Evolutionary conservation across 768 basidiomycete genomes (phyloP).

Genomic region (Termitomyces sp.): DNA sequence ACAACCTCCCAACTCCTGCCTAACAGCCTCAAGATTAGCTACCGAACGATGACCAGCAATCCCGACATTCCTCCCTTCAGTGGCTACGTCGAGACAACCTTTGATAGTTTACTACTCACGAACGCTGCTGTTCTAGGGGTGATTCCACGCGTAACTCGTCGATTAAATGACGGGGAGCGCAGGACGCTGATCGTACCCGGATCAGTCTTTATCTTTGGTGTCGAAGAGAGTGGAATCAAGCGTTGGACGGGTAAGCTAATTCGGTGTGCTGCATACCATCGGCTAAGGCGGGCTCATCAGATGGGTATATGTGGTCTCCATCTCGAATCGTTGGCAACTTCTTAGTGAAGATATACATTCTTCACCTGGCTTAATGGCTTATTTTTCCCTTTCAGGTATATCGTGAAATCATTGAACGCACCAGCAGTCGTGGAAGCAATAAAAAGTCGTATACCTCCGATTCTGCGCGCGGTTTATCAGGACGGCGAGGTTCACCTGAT

Average conservation of each 20-base stretch:
- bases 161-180: constrained; percentile 79
- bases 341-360: constrained; percentile 40
- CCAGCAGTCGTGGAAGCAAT: constrained; percentile 47
- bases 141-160: constrained; percentile 77
- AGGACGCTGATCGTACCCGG: constrained; percentile 56
- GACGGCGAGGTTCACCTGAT: constrained; percentile 35
- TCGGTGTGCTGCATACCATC: constrained; percentile 7
- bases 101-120: constrained; percentile 76
- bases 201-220: constrained; percentile 84
- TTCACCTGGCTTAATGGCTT: background rate
- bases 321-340: constrained; percentile 84
- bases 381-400: constrained; percentile 50
- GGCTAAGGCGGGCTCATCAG: constrained; percentile 22
- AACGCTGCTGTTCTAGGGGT: constrained; percentile 76
- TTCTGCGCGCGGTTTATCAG: constrained; percentile 30
- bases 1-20: constrained; percentile 39
- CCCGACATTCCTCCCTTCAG: constrained; percentile 62
- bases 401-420: constrained; percentile 70
- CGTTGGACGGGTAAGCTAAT: constrained; percentile 65
- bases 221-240: constrained; percentile 84
- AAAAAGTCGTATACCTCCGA: constrained; percentile 49
- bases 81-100: constrained; percentile 78
- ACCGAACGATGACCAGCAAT: constrained; percentile 42
- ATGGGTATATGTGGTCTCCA: constrained; percentile 73
- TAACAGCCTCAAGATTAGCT: constrained; percentile 52